Evolutionary conservation across 169 alveolate genomes (phyloP), one percentile per base, ranked within the genome.

Genomic region (Ichthyophthirius multifiliis): DNA sequence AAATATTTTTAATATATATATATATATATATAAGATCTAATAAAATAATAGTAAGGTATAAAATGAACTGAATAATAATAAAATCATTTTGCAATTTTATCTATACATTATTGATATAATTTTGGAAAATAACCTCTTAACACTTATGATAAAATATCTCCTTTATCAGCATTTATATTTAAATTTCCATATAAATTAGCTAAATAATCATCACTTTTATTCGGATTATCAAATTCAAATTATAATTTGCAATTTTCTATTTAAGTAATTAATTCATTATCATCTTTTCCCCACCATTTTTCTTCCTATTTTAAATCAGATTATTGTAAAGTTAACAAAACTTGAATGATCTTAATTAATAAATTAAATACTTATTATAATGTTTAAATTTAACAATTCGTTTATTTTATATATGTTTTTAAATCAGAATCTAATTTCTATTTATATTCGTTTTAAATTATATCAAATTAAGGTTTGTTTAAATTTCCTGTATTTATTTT

Each of bases 281-380:
- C 13, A 27, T 55, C 71, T 55, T 34, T 55, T 5, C 71, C 71
- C 71, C 71, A 55, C 71, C 71, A 55, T 55, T 5, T 55, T 27
- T 55, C 71, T 6, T 55, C 18, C 4, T 27, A 6, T 10, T 55
- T 55, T 23, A 55, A 55, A 27, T 55, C 71, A 20, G 15, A 7
- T 5, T 55, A 34, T 55, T 55, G 71, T 15, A 55, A 23, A 0
- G 71, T 27, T 15, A 20, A 39, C 12, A 55, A 23, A 15, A 55
- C 18, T n/a, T 55, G 71, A 27, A 55, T 34, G 34, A 39, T 55
- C 34, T 55, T 55, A 12, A 20, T 7, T 0, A 39, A 10, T 27
- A 16, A 13, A 3, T 15, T 5, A 27, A 55, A 55, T n/a, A 34
- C 13, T 23, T 55, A 16, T 27, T 55, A 10, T 4, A 55, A 39